Conservation (phyloP, 2,329 filamentous ascomycete species). For the Fusarium circinatum region DNA sequence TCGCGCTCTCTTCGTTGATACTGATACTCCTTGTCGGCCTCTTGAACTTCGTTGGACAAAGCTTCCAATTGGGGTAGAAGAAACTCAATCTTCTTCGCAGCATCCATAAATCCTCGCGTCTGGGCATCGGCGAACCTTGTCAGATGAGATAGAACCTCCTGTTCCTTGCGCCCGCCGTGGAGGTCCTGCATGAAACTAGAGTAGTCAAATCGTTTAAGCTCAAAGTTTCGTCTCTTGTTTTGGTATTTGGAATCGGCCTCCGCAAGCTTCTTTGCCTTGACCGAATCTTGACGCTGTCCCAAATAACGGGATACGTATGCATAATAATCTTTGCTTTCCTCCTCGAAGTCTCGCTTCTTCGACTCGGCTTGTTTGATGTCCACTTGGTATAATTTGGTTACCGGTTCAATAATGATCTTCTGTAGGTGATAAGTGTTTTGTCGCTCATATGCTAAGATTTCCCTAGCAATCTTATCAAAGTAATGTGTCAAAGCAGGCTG, state of each 20-base stretch:
- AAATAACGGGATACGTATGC: constrained; percentile 94
- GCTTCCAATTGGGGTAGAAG: constrained; percentile 92
- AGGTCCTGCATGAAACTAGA: constrained; percentile 99
- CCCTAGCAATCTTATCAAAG: constrained; percentile 94
- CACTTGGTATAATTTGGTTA: constrained; percentile 89
- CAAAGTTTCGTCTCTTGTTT: constrained; percentile 90
- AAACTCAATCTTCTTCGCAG: constrained; percentile 87
- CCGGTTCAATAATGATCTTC: constrained; percentile 92
- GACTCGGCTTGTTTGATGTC: constrained; percentile 98
- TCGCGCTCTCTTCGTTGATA: constrained; percentile 95
- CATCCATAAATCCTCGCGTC: constrained; percentile 81
- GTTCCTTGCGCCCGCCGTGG: constrained; percentile 98
- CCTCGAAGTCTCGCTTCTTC: constrained; percentile 98
- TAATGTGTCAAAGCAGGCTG: constrained; percentile 97
- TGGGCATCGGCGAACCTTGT: constrained; percentile 95
- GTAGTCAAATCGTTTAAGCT: constrained; percentile 97
- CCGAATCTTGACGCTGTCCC: constrained; percentile 93
- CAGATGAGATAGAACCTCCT: constrained; percentile 93
- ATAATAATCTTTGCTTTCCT: constrained; percentile 99
- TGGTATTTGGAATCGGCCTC: constrained; percentile 98
- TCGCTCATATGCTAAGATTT: constrained; percentile 88
- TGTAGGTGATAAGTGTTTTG: constrained; percentile 87
- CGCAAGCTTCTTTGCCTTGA: constrained; percentile 96
- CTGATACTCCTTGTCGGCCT: constrained; percentile 96
- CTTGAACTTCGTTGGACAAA: constrained; percentile 85